phyloP scores from a whole-genome alignment of 2,329 filamentous ascomycete species.

The Moelleriella libera region DNA sequence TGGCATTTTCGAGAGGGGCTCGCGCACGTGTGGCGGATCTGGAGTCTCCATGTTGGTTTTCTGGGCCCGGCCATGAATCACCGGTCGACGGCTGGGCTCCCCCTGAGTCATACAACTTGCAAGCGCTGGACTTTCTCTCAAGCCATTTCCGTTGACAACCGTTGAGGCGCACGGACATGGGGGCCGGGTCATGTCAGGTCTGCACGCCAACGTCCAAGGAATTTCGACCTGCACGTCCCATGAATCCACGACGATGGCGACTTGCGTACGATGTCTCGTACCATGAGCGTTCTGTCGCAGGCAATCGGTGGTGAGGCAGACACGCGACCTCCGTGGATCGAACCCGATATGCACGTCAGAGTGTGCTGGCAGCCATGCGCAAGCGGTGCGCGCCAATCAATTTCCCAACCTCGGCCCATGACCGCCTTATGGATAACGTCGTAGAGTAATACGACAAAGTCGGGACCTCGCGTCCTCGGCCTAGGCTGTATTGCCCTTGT shows the following conservation, averaged over 20 bases:
- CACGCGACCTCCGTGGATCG: neutral
- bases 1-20: neutral
- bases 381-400: neutral
- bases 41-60: neutral
- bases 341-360: neutral
- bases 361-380: neutral
- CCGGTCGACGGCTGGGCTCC: neutral
- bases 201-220: no score
- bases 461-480: neutral
- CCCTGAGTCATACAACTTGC: neutral
- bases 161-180: neutral
- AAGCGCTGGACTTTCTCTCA: neutral
- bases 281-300: no score
- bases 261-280: no score
- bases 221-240: no score
- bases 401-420: neutral
- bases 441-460: neutral
- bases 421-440: neutral
- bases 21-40: neutral
- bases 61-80: neutral
- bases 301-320: no score
- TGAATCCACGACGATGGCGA: no score
- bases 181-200: no score
- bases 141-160: neutral
- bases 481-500: no score